phyloP scores from a whole-genome alignment of 495 filamentous ascomycete genomes.

The Hypoxylon trugodes region DNA sequence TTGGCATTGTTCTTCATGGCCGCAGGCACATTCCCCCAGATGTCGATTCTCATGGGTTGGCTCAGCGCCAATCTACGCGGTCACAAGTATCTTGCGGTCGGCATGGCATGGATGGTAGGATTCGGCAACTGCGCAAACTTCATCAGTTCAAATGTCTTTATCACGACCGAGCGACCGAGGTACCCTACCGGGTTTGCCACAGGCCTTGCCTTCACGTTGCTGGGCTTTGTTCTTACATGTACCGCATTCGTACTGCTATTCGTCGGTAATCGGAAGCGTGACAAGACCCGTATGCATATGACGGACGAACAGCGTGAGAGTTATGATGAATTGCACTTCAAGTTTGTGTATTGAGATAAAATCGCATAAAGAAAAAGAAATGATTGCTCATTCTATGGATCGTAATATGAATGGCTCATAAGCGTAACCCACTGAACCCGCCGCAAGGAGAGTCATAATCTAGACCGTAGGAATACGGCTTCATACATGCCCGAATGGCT shows the following conservation, averaged over 20 bases:
- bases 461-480: too few species aligned
- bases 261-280: slow-evolving; percentile 18
- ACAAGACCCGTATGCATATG: slow-evolving; percentile 15
- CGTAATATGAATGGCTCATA: too few species aligned
- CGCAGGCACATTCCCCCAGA: slow-evolving; percentile 37
- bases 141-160: slow-evolving; percentile 59
- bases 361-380: neutral
- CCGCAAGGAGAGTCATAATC: too few species aligned
- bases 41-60: slow-evolving; percentile 40
- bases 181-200: slow-evolving; percentile 55
- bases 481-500: too few species aligned
- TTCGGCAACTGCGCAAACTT: slow-evolving; percentile 68
- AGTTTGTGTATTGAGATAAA: slow-evolving; percentile 26
- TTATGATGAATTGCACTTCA: slow-evolving; percentile 28
- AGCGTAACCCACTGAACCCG: too few species aligned
- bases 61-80: slow-evolving; percentile 54
- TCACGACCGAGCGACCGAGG: slow-evolving; percentile 53
- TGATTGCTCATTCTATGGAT: neutral
- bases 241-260: slow-evolving; percentile 3
- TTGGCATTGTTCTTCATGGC: slow-evolving; percentile 37
- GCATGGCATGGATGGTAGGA: slow-evolving; percentile 61
- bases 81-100: slow-evolving; percentile 66
- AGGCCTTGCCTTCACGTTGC: slow-evolving; percentile 36
- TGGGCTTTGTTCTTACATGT: slow-evolving; percentile 33
- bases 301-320: slow-evolving; percentile 27